A percentile compares a stretch with the other conserved stretches of the same genome.
These are phyloP conservation scores for Fistulina hepatica DNA, from an alignment of 1,284 basidiomycete species.

Conservation along the genomic window DNA sequence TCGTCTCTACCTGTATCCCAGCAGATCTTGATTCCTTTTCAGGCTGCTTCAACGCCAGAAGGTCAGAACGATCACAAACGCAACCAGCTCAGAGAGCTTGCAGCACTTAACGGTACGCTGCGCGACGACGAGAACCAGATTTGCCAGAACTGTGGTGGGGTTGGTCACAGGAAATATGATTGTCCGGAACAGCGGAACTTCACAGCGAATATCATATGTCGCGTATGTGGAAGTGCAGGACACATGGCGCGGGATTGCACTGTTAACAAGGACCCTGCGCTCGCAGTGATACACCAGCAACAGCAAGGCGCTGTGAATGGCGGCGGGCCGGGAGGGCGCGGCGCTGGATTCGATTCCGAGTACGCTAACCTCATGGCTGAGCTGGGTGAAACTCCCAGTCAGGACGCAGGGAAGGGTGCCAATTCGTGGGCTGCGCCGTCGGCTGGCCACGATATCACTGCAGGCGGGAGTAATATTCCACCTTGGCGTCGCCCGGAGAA, in stretches of 20 bases:
- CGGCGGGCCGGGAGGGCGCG: constrained; percentile 33
- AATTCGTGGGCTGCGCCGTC: constrained; percentile 49
- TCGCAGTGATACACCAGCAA: constrained; percentile 24
- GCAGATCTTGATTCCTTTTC: constrained; percentile 12
- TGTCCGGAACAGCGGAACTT: constrained; percentile 95
- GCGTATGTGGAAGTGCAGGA: constrained; percentile 86
- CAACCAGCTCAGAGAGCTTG: constrained; percentile 96
- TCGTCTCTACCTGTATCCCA: constrained; percentile 12
- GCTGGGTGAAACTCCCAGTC: constrained; percentile 75
- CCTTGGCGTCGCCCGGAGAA: constrained; percentile 81
- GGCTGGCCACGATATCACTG: constrained; percentile 63
- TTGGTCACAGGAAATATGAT: constrained; percentile 94
- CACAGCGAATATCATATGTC: constrained; percentile 96
- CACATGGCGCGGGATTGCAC: constrained; percentile 97
- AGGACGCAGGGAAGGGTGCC: constrained; percentile 37
- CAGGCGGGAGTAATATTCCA: constrained; percentile 69
- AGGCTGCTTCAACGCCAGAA: constrained; percentile 98
- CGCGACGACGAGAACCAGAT: constrained; percentile 99
- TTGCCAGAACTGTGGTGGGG: constrained; percentile 95
- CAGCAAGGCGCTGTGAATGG: constrained; percentile 20
- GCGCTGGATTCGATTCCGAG: constrained; percentile 88
- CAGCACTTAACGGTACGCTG: constrained; percentile 95
- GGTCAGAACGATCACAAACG: constrained; percentile 99
- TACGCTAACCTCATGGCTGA: constrained; percentile 98
- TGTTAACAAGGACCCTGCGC: constrained; percentile 66